A percentile compares a stretch with the other conserved stretches of the same genome.
Evolutionary conservation across 306 rosid genomes (phyloP).

Genomic region (Prunus davidiana): DNA sequence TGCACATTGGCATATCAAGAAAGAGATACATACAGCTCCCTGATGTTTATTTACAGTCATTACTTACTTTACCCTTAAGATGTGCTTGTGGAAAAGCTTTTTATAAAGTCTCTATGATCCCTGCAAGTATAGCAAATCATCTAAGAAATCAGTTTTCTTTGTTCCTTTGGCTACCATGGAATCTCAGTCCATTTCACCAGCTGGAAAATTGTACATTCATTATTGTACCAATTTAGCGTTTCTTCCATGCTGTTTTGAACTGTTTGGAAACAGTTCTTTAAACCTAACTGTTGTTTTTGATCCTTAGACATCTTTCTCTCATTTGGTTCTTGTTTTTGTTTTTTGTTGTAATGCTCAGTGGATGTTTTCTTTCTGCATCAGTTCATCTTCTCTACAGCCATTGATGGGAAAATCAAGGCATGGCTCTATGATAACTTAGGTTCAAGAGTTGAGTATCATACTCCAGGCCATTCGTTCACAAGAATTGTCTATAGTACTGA

Average conservation of each 20-base stretch:
- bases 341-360: not conserved
- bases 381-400: slow-evolving; percentile 32
- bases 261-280: not conserved
- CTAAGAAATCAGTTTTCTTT: not conserved
- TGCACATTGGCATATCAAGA: not conserved
- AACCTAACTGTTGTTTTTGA: not conserved
- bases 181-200: not conserved
- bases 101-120: not conserved
- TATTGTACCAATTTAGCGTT: not conserved
- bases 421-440: slow-evolving; percentile 24
- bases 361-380: slow-evolving; percentile 13
- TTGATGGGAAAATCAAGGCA: slow-evolving; percentile 38
- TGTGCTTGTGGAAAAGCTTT: not conserved
- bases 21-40: not conserved
- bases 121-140: not conserved
- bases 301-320: not conserved
- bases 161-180: not conserved
- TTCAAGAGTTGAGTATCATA: slow-evolving; percentile 17
- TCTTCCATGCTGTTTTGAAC: not conserved
- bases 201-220: not conserved
- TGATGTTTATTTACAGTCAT: not conserved
- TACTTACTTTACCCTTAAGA: not conserved
- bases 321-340: not conserved
- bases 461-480: slow-evolving; percentile 34
- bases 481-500: slow-evolving; percentile 34